Conservation (phyloP, 768 basidiomycete species). For the Panaeolus papilionaceus region DNA sequence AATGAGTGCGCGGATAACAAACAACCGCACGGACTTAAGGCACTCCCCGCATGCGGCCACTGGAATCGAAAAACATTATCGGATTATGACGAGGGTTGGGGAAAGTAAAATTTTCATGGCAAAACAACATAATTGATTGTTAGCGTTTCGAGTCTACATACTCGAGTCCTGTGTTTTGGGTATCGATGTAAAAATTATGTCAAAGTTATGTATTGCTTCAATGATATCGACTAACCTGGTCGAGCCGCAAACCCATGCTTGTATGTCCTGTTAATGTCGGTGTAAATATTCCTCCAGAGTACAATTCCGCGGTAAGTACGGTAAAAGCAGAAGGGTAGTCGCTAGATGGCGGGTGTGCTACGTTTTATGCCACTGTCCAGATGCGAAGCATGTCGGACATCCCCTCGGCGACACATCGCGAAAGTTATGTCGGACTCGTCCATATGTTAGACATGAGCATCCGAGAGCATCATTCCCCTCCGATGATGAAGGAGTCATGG, state of each 20-base stretch:
- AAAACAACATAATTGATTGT: background rate
- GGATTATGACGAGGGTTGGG: conserved; percentile 1
- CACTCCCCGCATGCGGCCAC: background rate
- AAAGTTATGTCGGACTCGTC: background rate
- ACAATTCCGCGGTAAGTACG: conserved; percentile 9
- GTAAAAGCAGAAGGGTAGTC: background rate
- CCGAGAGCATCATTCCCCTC: background rate
- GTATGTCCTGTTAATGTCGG: background rate
- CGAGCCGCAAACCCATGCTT: background rate
- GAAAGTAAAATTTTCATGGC: background rate
- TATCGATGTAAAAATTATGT: background rate
- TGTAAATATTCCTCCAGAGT: background rate
- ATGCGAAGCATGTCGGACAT: conserved; percentile 1
- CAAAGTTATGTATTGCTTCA: background rate
- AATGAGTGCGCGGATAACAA: background rate
- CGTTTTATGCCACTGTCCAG: background rate
- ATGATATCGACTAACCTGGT: background rate
- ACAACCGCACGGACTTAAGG: conserved; percentile 8
- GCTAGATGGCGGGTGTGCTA: background rate
- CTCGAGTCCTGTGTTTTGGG: conserved; percentile 1
- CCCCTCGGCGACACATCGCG: conserved; percentile 9
- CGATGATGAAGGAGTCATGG: conserved; percentile 7
- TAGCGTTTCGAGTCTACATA: background rate
- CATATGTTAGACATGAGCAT: background rate
- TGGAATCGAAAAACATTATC: background rate